Base-by-base conservation (phyloP, 164 flowering plant species). In the Aristolochia fimbriata region DNA sequence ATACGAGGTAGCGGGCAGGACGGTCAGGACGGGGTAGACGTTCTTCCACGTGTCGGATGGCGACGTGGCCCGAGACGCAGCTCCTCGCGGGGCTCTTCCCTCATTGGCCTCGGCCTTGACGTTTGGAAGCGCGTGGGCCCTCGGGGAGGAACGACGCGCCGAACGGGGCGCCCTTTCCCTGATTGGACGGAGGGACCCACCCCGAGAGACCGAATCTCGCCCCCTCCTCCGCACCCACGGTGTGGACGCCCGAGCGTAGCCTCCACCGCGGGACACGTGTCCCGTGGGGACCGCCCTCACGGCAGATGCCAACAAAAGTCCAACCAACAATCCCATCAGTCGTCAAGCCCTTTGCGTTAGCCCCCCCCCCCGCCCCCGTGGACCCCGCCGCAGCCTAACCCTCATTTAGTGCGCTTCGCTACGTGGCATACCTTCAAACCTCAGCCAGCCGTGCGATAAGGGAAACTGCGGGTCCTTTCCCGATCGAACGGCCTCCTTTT, bases 1-100 rank as follows among this genome's bases (percentile, higher is more conserved):
- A 54, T 54, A 54, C 57, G 57, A 54, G 30, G 57, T 54, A 7
- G 57, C 27, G 57, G 57, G 30, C 57, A 22, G 57, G 57, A 1
- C 57, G 31, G 31, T 23, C 15, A 54, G 31, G n/a, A 2, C 30
- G 15, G 57, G 57, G 16, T 10, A 16, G 8, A 54, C n/a, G 0
- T 8, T 2, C 15, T 15, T 27, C 22, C 57, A 15, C 57, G 57
- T 54, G 57, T 54, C 57, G 13, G 57, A 50, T 2, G 19, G 22
- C 20, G 57, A 23, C 57, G 30, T 16, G 9, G 15, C 57, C 14
- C 37, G 24, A 24, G 11, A 16, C 33, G 30, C 15, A 6, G 27
- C 17, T 22, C 31, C 15, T 12, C 30, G 16, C 16, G n/a, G 33
- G 30, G 30, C 57, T 25, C 17, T 54, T 25, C 33, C 24, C 33